Percentiles rank a stretch among this genome's conserved stretches.
phyloP scores from a whole-genome alignment of 106 monocot genomes.

The Platanthera zijinensis region DNA sequence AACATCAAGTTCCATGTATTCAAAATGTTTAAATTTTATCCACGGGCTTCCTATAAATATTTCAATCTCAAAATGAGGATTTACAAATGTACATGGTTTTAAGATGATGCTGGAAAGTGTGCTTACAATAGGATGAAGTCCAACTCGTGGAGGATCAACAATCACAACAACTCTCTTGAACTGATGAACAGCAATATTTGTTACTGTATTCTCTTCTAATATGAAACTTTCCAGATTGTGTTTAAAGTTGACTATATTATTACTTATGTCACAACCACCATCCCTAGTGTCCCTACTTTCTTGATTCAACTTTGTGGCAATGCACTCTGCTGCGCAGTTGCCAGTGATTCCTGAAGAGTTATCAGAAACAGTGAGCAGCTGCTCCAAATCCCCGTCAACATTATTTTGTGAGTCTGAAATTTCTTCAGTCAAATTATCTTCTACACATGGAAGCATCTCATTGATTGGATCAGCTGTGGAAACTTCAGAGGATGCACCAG shows the following conservation, averaged over 20 bases:
- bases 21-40: not conserved
- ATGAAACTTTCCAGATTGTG: not conserved
- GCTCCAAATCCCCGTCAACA: conserved; percentile 6
- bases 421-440: not conserved
- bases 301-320: conserved; percentile 1
- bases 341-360: not conserved
- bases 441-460: conserved; percentile 5
- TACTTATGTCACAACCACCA: not conserved
- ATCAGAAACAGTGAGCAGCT: not conserved
- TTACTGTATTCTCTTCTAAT: not conserved
- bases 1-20: not conserved
- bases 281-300: not conserved
- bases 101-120: not conserved
- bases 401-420: not conserved
- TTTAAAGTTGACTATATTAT: not conserved
- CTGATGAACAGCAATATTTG: conserved; percentile 6
- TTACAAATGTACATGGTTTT: not conserved
- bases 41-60: not conserved
- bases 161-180: conserved; percentile 88
- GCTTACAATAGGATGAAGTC: conserved; percentile 86
- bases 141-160: conserved; percentile 90
- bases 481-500: not conserved
- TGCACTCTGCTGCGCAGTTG: conserved; percentile 6
- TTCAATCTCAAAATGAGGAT: too few relatives aligned
- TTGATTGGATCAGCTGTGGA: not conserved